A percentile compares a stretch with the other conserved stretches of the same genome.
Conservation (phyloP, 495 filamentous ascomycete species). For the Xylaria nigripes region DNA sequence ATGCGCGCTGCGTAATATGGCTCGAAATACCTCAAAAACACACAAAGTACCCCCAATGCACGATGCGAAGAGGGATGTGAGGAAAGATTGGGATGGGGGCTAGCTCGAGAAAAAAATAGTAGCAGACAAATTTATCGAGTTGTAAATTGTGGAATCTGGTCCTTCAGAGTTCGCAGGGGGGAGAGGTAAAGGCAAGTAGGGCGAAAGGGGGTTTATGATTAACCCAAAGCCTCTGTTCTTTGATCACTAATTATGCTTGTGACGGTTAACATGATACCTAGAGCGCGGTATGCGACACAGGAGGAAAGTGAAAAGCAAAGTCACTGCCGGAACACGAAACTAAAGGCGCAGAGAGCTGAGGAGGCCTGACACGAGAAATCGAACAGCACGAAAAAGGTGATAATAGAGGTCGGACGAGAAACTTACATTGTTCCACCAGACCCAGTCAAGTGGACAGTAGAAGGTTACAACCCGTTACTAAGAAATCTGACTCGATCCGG, state of each 20-base stretch:
- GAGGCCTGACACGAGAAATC: not conserved
- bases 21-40: not conserved
- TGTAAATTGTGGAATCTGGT: not conserved
- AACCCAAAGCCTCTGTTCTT: not conserved
- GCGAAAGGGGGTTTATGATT: not conserved
- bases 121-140: not conserved
- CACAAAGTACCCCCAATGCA: constrained; percentile 4
- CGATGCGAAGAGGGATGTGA: constrained; percentile 3
- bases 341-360: not conserved
- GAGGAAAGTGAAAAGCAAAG: not conserved
- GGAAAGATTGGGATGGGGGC: not conserved
- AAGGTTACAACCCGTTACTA: not conserved
- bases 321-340: not conserved
- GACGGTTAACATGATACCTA: not conserved
- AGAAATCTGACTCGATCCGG: not conserved
- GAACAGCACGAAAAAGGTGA: not conserved
- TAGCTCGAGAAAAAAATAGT: not conserved
- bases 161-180: not conserved
- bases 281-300: not conserved
- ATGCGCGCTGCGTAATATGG: not conserved
- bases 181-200: not conserved
- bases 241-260: not conserved
- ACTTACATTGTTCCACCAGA: not conserved
- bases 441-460: not conserved
- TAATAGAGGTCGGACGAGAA: not conserved